Evolutionary conservation across 2,329 filamentous ascomycete species (phyloP).

Genomic region (Colletotrichum musicola): DNA sequence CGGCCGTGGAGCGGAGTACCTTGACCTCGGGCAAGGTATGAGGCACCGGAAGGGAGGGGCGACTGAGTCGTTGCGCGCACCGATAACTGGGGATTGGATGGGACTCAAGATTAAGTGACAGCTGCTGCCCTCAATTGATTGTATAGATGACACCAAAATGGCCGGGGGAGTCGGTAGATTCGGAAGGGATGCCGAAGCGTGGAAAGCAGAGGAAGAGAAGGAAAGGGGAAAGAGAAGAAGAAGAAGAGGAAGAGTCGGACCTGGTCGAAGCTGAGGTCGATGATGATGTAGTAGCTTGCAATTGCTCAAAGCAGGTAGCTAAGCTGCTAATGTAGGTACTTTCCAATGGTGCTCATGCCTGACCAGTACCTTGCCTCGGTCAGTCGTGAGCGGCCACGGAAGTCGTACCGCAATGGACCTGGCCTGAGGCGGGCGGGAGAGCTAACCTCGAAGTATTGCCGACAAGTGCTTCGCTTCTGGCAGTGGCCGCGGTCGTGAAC

Average conservation of each 20-base stretch:
- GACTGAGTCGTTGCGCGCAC: slow-evolving; percentile 38
- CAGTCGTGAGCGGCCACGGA: too few species aligned
- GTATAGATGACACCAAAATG: slow-evolving; percentile 29
- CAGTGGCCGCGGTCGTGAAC: slow-evolving; percentile 27
- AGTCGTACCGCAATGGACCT: neutral
- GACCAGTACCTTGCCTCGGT: too few species aligned
- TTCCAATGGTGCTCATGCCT: too few species aligned
- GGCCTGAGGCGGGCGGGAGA: slow-evolving; percentile 4
- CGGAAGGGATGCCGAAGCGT: neutral
- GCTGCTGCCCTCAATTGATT: slow-evolving; percentile 33
- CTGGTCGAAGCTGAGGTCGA: slow-evolving; percentile 26
- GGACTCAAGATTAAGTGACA: slow-evolving; percentile 36
- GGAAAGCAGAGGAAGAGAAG: slow-evolving; percentile 1
- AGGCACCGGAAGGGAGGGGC: slow-evolving; percentile 15
- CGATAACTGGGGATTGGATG: slow-evolving; percentile 35
- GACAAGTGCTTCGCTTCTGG: slow-evolving; percentile 28
- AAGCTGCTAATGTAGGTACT: too few species aligned
- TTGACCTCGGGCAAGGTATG: slow-evolving; percentile 4
- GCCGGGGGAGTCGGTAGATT: neutral
- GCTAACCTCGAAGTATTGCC: neutral
- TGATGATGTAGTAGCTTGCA: slow-evolving; percentile 33
- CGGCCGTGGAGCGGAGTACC: slow-evolving; percentile 20
- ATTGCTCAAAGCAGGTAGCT: too few species aligned
- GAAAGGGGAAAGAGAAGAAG: slow-evolving; percentile 4
- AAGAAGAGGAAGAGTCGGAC: slow-evolving; percentile 13